Evolutionary conservation across 805 yeast genomes (phyloP).

Genomic region (Yarrowia phangngaensis): DNA sequence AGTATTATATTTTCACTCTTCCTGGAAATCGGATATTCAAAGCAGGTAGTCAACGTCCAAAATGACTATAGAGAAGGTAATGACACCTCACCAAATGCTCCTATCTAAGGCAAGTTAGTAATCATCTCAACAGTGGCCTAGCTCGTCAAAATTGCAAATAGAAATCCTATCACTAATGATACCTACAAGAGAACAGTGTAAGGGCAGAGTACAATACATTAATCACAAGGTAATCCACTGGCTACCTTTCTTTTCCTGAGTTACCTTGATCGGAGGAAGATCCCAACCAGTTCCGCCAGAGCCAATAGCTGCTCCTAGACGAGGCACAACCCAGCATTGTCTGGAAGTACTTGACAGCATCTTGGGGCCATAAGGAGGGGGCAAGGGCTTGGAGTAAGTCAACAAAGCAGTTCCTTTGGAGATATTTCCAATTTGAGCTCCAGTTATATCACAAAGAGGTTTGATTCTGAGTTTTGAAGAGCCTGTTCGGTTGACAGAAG

Average conservation of each 20-base stretch:
- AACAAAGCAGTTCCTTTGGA: conserved; percentile 69
- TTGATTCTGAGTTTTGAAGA: conserved; percentile 50
- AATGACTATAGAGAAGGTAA: too few species aligned
- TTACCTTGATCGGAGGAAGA: conserved; percentile 71
- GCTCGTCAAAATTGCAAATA: too few species aligned
- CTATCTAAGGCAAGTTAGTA: too few species aligned
- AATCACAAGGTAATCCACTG: conserved; percentile 51
- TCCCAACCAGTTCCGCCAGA: conserved; percentile 91
- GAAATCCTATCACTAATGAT: too few species aligned
- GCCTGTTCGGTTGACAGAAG: conserved; percentile 46
- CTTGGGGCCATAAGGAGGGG: conserved; percentile 84
- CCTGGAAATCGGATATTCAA: too few species aligned
- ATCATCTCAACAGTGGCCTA: too few species aligned
- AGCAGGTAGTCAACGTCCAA: too few species aligned
- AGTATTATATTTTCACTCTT: too few species aligned
- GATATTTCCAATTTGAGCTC: conserved; percentile 71
- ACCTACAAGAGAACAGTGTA: too few species aligned
- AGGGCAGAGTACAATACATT: too few species aligned
- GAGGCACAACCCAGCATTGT: conserved; percentile 85
- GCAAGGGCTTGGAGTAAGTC: conserved; percentile 86
- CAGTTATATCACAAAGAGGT: conserved; percentile 70
- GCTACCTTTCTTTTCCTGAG: conserved; percentile 63
- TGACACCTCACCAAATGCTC: too few species aligned
- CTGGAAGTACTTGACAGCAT: conserved; percentile 60
- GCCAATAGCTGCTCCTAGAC: conserved; percentile 81